Evolutionary conservation across 441 rosid genomes (phyloP), one percentile per base, ranked within the genome.

Genomic region (Bruguiera hainesii): DNA sequence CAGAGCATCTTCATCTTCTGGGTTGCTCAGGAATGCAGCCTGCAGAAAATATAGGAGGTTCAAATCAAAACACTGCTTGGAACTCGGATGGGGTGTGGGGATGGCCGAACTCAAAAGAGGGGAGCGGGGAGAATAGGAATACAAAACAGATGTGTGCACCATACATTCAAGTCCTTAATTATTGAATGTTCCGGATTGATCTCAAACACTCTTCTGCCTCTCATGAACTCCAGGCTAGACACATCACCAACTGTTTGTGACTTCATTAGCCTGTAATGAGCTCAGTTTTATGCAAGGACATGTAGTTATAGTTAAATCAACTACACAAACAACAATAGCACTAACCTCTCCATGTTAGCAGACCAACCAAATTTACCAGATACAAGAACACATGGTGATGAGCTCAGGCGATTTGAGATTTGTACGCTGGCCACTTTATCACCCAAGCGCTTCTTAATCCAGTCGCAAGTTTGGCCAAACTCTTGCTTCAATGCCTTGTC

Each of bases 351-450:
- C 98, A 91, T 94, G 73, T 94, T 94, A 61, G 97, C 98, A 46
- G 98, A 91, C 97, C 97, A 94, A 60, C 98, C 97, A 75, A 94
- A 91, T 82, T 89, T 88, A 64, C 90, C 93, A 46, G 98, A 83
- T 25, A 83, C 98, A 78, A 94, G 91, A 66, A 94, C 97, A 79
- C 98, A 91, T 10, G 98, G 98, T 0, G 98, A 94, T 68, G 97
- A 87, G 76, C 96, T 89, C 73, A 91, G 82, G 53, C 97, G 88
- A 74, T 77, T 91, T 21, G 98, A 89, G 69, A 94, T 85, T 62
- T 91, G 97, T 71, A 94, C 98, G 67, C 76, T 83, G 60, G 98
- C 98, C 52, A 94, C 93, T 70, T 85, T 94, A 67, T 89, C 95
- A 6, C 93, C 98, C 78, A 94, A 72, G 7, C 71, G 86, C 76